Evolutionary conservation across 2,329 filamentous ascomycete species (phyloP), one percentile per base, ranked within the genome.

Genomic region (Colletotrichum sp.): DNA sequence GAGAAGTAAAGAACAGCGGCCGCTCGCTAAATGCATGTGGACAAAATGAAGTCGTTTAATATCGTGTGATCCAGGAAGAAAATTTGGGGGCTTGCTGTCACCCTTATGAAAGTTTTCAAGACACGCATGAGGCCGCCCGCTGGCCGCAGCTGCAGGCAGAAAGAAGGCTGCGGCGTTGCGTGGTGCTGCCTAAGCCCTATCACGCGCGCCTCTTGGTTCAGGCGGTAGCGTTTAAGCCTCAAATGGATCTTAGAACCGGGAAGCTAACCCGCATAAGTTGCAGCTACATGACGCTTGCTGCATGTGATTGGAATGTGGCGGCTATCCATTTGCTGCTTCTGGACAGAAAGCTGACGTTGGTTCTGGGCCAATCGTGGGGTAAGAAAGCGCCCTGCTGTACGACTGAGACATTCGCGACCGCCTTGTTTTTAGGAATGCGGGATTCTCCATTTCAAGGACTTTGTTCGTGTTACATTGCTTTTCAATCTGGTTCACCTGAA

Each of bases 271-370:
- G 15, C 44, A 49, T 30, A 1, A 21, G 36, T 24, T 8, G n/a
- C 39, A 39, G 21, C 52, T 21, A 55, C 32, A 69, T 39, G 32
- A 12, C 21, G 32, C 26, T 15, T 24, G 68, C 57, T 63, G 68
- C 68, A 70, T 63, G 57, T 34, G 18, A 63, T 70, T n/a, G 26
- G 57, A 34, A 70, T 70, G 68, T 70, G 68, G 68, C 57, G 68
- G 18, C 18, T 49, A n/a, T 8, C 59, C 57, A 70, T 70, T 70
- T 70, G 57, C 36, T 70, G 57, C 16, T 8, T 44, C 9, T 32
- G 16, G 16, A 32, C 24, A 30, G 10, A 60, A 52, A 39, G 21
- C 57, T 70, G 67, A 70, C 68, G 10, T 32, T 52, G 26, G 12
- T n/a, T 62, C 12, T 34, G 57, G 18, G 18, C 57, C 59, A 70